phyloP scores from a whole-genome alignment of 371 early-diverging fungal genomes.

The Mortierella sp. region DNA sequence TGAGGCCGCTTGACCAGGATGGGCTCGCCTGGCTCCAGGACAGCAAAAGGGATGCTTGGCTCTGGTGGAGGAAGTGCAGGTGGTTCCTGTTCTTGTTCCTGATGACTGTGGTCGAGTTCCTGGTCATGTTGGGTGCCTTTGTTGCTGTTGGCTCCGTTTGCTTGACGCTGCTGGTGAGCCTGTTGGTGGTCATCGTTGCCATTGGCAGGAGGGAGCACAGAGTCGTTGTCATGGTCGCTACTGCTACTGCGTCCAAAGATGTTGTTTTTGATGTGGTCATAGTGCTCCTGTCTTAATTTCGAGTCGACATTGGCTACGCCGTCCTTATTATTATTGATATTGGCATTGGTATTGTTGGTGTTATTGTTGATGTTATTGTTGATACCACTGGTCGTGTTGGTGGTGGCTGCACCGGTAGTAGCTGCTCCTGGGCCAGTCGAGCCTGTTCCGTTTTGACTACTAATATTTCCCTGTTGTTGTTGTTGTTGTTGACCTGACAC shows the following conservation, averaged over 20 bases:
- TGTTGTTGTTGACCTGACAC: not conserved
- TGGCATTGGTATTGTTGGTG: not conserved
- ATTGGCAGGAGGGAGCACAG: slow-evolving; percentile 14
- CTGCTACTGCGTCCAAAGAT: slow-evolving; percentile 25
- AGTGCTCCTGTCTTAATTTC: slow-evolving; percentile 45
- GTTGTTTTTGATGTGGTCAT: slow-evolving; percentile 33
- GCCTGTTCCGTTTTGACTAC: slow-evolving; percentile 10
- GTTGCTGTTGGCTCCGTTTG: slow-evolving; percentile 4
- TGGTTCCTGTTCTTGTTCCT: slow-evolving; percentile 23
- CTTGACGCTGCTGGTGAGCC: slow-evolving; percentile 16
- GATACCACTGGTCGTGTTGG: not conserved
- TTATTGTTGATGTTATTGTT: not conserved
- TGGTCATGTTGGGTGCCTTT: slow-evolving; percentile 23
- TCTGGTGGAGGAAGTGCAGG: slow-evolving; percentile 37
- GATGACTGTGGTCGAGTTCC: not conserved
- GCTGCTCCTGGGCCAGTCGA: not conserved
- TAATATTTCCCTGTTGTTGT: not conserved
- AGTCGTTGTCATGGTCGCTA: slow-evolving; percentile 29
- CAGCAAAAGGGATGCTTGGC: slow-evolving; percentile 52
- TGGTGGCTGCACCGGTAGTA: not conserved
- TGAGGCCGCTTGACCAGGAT: slow-evolving; percentile 36
- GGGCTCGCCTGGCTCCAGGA: slow-evolving; percentile 41
- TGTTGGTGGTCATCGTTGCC: slow-evolving; percentile 37
- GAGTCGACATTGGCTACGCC: slow-evolving; percentile 31
- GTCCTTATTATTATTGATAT: not conserved